A percentile compares a stretch with the other conserved stretches of the same genome.
Evolutionary conservation across 1,284 basidiomycete species (phyloP).

Genomic region (Sphaerobolus stellatus): DNA sequence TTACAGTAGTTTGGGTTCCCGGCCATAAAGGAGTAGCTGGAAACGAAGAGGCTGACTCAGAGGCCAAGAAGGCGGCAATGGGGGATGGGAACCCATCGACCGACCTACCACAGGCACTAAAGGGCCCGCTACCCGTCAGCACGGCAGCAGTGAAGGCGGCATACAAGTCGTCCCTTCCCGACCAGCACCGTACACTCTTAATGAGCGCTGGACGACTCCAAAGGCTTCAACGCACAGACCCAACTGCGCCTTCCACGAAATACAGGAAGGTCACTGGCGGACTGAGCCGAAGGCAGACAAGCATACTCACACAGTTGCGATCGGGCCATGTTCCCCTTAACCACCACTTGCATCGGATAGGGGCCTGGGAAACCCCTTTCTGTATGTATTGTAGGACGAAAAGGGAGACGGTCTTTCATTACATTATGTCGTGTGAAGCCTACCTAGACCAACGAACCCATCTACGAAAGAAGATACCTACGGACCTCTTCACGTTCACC

Average conservation of each 20-base stretch:
- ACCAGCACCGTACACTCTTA: background rate
- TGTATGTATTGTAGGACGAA: too few relatives aligned
- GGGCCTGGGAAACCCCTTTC: too few relatives aligned
- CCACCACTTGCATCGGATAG: too few relatives aligned
- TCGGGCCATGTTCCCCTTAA: constrained; percentile 16
- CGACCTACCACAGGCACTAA: background rate
- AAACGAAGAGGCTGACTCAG: background rate
- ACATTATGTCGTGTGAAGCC: too few relatives aligned
- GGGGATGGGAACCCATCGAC: background rate
- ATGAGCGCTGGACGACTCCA: background rate
- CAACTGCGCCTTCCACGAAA: background rate
- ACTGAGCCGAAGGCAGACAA: background rate
- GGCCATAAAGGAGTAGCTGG: background rate
- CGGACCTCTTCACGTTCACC: too few relatives aligned
- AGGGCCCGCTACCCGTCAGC: background rate
- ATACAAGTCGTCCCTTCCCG: background rate
- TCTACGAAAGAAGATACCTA: too few relatives aligned
- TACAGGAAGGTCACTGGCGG: background rate
- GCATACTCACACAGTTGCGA: constrained; percentile 14
- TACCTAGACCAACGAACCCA: too few relatives aligned
- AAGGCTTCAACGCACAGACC: background rate
- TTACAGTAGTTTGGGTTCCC: background rate
- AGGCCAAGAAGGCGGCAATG: background rate
- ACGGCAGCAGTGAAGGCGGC: constrained; percentile 1
- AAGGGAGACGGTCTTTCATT: too few relatives aligned